These are phyloP conservation scores for Tetrapisispora fleetii DNA, from an alignment of 805 yeast species.

Conservation along the genomic window DNA sequence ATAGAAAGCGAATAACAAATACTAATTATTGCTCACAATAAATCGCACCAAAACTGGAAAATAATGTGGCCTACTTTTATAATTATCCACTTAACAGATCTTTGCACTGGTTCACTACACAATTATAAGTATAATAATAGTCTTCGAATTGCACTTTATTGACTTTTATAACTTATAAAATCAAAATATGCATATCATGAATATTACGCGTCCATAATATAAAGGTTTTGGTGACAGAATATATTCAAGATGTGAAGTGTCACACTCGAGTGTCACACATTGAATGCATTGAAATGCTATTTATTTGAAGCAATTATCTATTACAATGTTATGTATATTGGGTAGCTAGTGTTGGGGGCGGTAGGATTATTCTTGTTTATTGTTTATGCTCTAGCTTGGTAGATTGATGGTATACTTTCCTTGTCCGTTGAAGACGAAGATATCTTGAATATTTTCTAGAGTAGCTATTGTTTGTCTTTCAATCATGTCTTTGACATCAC, in stretches of 20 bases:
- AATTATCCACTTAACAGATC: no score
- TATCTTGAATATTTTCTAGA: conserved; percentile 43
- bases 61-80: no score
- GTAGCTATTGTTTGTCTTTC: conserved; percentile 43
- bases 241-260: background rate
- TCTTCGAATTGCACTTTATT: no score
- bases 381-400: background rate
- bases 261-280: background rate
- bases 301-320: background rate
- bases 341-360: background rate
- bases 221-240: background rate
- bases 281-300: no score
- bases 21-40: no score
- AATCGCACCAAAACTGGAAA: no score
- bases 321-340: no score
- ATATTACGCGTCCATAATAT: background rate
- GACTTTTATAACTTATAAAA: background rate
- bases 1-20: no score
- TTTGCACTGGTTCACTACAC: no score
- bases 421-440: conserved; percentile 32
- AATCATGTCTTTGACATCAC: conserved; percentile 50
- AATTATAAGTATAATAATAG: no score
- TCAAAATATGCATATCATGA: no score
- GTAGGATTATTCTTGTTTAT: no score
- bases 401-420: conserved; percentile 21